Evolutionary conservation across 2,329 filamentous ascomycete species (phyloP).

Genomic region (Epichloe bromicola): DNA sequence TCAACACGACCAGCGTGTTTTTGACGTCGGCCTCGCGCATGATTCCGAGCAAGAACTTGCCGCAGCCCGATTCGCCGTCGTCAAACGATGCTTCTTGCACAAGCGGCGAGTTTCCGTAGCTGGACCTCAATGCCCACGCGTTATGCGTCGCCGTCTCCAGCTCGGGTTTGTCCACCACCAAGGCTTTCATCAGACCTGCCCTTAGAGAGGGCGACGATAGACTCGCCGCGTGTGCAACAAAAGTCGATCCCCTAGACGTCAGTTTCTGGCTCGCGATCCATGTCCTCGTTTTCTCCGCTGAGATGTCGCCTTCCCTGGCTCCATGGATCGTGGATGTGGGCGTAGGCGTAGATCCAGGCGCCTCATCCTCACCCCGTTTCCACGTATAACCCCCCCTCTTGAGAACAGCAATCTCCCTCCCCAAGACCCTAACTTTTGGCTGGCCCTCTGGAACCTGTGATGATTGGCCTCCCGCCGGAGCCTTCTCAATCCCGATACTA

Average conservation of each 20-base stretch:
- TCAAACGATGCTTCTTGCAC: slow-evolving; percentile 41
- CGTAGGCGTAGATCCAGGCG: neutral
- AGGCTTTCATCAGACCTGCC: slow-evolving; percentile 28
- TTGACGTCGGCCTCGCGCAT: slow-evolving; percentile 37
- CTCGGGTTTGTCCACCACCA: slow-evolving; percentile 34
- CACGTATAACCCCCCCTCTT: slow-evolving; percentile 60
- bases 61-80: slow-evolving; percentile 48
- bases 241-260: slow-evolving; percentile 40
- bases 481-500: slow-evolving; percentile 57
- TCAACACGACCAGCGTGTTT: slow-evolving; percentile 44
- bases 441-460: slow-evolving; percentile 65
- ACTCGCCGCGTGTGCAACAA: slow-evolving; percentile 37
- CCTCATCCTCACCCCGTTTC: slow-evolving; percentile 9
- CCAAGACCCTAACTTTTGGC: slow-evolving; percentile 58
- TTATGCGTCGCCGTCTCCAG: slow-evolving; percentile 46
- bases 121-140: slow-evolving; percentile 33
- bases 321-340: neutral
- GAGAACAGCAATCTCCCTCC: slow-evolving; percentile 59
- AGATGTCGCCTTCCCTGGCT: neutral
- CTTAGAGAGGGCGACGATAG: slow-evolving; percentile 28
- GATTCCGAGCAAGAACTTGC: slow-evolving; percentile 40
- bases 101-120: slow-evolving; percentile 24
- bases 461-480: slow-evolving; percentile 52
- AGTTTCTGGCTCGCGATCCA: slow-evolving; percentile 42
- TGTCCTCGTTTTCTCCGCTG: slow-evolving; percentile 12